Base-by-base conservation (phyloP, 169 alveolate genomes). In the Plasmodium inui region DNA sequence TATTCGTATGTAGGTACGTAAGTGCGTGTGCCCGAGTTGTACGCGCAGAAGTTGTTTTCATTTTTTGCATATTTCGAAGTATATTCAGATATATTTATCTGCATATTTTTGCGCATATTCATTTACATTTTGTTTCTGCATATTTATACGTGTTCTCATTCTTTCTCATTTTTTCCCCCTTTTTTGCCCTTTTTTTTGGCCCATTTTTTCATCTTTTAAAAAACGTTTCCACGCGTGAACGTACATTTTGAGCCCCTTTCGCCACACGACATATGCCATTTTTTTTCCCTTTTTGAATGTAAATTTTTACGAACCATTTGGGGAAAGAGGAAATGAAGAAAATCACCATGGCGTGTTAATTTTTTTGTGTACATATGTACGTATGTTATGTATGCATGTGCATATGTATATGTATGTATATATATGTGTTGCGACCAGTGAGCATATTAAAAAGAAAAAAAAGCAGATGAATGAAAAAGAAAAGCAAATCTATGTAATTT, bases 321-420 rank as follows among this genome's bases (percentile, higher is more conserved):
- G 46, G 57, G 67, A 46, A 80, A 80, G n/a, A 79, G 57, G 72
- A n/a, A 79, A 7, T 4, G 34, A 26, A 26, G 26, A 80, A 80
- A 22, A n/a, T 22, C 85, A 80, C 85, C 53, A 34, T 80, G 50
- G 85, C 85, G 85, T 30, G 67, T 80, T 80, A 39, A 80, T 80
- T 80, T 80, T 80, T 80, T 44, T 46, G 85, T 80, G 17, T 71
- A 55, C 71, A 55, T 55, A 55, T 55, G 71, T 55, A 17, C 26
- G 71, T 55, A 55, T 37, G 44, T 2, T 37, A 55, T 55, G 26
- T 55, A 14, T 55, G 28, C 71, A 55, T 1, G 10, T 55, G 71
- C 26, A n/a, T 55, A 55, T 55, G 71, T 55, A 55, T 55, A 17
- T 80, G 37, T 70, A 46, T 46, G 37, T 53, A 80, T 80, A 46